Evolutionary conservation across 78 protist species (phyloP), one percentile per base, ranked within the genome.

Genomic region (Tieghemostelium lacteum): DNA sequence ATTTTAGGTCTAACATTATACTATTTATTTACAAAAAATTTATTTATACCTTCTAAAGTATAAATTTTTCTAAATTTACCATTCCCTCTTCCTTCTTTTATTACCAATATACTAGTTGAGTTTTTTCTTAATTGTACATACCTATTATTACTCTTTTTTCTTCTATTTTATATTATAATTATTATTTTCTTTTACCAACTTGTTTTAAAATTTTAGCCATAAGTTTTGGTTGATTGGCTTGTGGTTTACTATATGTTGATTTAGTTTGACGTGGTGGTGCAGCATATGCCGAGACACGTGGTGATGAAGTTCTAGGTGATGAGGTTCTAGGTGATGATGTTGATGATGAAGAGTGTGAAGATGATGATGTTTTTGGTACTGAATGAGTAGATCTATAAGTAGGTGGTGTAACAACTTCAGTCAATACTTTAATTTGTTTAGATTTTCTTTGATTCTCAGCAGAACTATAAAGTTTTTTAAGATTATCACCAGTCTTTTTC

Each of bases 131-230:
- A n/a, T n/a, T n/a, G n/a, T n/a, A n/a, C n/a, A n/a, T n/a, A n/a
- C n/a, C n/a, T n/a, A n/a, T n/a, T n/a, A n/a, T n/a, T n/a, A n/a
- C n/a, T n/a, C n/a, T n/a, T n/a, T n/a, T n/a, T n/a, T n/a, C n/a
- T n/a, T n/a, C n/a, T n/a, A n/a, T n/a, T n/a, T n/a, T n/a, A n/a
- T n/a, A n/a, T n/a, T n/a, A n/a, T n/a, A n/a, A n/a, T n/a, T n/a
- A n/a, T 69, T 69, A 31, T 54, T 45, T 64, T 45, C 28, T 75
- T 39, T 75, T 75, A 29, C 20, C 31, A 22, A 42, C 85, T 55
- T 64, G n/a, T n/a, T n/a, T 62, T 29, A 75, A 54, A 75, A 75
- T 49, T 31, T 49, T 70, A 29, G 76, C 76, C 76, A 70, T 70
- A 29, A 70, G 29, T 70, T 70, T 70, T 29, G 76, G 76, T 50